Conservation (phyloP, 805 yeast genomes). For the Lipomyces mesembrius region DNA sequence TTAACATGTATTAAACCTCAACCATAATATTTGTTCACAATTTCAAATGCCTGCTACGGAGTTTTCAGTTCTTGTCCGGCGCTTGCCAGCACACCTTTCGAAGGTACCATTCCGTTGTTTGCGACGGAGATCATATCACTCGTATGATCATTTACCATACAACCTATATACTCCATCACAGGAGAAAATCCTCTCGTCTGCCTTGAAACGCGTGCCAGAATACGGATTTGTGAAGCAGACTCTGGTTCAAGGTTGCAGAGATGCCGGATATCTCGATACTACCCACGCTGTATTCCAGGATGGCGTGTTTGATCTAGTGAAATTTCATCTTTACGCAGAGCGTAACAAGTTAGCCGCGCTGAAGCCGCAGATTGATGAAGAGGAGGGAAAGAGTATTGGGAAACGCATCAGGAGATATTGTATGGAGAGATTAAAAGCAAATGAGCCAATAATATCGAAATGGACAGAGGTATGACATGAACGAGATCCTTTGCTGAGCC, state of each 20-base stretch:
- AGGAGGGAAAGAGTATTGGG: constrained; percentile 51
- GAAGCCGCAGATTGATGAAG: constrained; percentile 30
- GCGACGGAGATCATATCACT: constrained; percentile 40
- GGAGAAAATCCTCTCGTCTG: constrained; percentile 49
- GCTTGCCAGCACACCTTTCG: not conserved
- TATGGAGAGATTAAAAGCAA: constrained; percentile 55
- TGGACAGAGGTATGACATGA: constrained; percentile 45
- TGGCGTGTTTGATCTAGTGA: constrained; percentile 59
- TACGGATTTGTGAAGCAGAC: constrained; percentile 58
- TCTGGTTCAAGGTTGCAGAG: constrained; percentile 55
- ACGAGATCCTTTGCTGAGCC: not conserved
- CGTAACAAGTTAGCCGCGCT: constrained; percentile 44
- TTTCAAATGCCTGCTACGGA: not conserved
- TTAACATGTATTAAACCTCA: not conserved
- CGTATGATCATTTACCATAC: constrained; percentile 42
- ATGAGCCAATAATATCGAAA: constrained; percentile 52
- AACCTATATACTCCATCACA: constrained; percentile 44
- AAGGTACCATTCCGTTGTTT: not conserved
- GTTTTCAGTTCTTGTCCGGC: not conserved
- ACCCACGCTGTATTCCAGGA: constrained; percentile 51
- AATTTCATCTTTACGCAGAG: constrained; percentile 57
- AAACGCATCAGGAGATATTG: constrained; percentile 50
- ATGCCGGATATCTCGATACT: constrained; percentile 58
- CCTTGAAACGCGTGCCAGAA: constrained; percentile 53
- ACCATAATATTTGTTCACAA: not conserved